Evolutionary conservation across 2,329 filamentous ascomycete genomes (phyloP).

Genomic region (Claviceps digitariae): DNA sequence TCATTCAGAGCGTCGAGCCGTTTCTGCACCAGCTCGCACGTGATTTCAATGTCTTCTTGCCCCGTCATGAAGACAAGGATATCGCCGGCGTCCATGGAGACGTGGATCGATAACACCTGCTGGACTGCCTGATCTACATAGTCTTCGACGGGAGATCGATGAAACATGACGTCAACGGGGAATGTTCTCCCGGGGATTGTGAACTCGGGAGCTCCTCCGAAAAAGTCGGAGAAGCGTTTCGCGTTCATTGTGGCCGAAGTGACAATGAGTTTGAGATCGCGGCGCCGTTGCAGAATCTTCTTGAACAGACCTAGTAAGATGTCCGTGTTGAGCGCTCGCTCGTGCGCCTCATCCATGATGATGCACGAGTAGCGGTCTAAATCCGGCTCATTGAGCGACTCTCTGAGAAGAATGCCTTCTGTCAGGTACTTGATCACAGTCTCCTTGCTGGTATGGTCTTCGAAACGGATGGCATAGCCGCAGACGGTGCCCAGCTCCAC

Average conservation of each 20-base stretch:
- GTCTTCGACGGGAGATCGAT: conserved; percentile 87
- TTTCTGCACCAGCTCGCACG: conserved; percentile 84
- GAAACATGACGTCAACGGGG: conserved; percentile 92
- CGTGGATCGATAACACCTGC: conserved; percentile 88
- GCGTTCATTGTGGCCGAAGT: conserved; percentile 99
- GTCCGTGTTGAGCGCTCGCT: conserved; percentile 90
- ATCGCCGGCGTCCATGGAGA: conserved; percentile 84
- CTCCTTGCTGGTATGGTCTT: conserved; percentile 92
- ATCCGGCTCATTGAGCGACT: conserved; percentile 84
- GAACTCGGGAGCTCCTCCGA: conserved; percentile 90
- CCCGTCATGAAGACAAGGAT: conserved; percentile 99
- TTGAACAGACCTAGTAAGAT: conserved; percentile 96
- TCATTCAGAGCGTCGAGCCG: conserved; percentile 81
- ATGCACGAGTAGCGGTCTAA: conserved; percentile 94
- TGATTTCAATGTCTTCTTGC: conserved; percentile 95
- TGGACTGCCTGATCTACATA: conserved; percentile 97
- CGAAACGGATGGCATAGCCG: conserved; percentile 95
- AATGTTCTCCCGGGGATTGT: conserved; percentile 93
- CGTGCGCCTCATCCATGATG: conserved; percentile 99
- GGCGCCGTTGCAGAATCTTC: conserved; percentile 78
- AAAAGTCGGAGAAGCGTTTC: conserved; percentile 91
- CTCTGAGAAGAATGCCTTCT: conserved; percentile 84
- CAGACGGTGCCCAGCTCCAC: conserved; percentile 77
- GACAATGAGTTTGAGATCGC: conserved; percentile 91
- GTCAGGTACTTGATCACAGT: conserved; percentile 99